Conservation (phyloP, 208 protist genomes). For the Endotrypanum monterogeii region DNA sequence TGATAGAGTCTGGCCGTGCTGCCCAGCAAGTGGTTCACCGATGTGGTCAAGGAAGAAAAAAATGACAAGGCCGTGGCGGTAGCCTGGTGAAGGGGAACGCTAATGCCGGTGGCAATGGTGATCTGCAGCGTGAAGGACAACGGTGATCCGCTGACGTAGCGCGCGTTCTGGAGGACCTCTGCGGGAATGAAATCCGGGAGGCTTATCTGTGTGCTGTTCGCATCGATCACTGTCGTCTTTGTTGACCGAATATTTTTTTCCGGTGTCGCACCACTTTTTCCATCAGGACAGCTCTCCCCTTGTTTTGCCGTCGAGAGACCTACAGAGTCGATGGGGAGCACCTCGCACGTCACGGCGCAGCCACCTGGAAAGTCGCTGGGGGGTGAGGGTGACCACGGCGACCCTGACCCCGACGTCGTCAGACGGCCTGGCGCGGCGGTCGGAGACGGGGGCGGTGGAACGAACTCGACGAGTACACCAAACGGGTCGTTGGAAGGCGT, state of each 20-base stretch:
- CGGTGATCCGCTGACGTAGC: constrained; percentile 37
- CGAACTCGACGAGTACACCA: constrained; percentile 68
- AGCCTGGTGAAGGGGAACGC: constrained; percentile 61
- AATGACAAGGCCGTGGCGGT: constrained; percentile 58
- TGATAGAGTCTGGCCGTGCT: constrained; percentile 43
- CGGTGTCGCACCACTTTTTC: background rate
- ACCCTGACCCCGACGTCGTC: background rate
- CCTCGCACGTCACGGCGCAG: constrained; percentile 47
- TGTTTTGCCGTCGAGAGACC: constrained; percentile 1
- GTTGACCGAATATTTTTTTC: constrained; percentile 28
- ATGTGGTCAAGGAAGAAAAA: constrained; percentile 56
- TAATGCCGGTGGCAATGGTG: constrained; percentile 64
- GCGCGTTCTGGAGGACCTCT: constrained; percentile 27
- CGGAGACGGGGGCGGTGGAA: constrained; percentile 44
- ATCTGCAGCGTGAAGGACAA: constrained; percentile 45
- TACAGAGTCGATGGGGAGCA: constrained; percentile 28
- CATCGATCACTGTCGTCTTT: constrained; percentile 31
- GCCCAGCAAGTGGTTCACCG: constrained; percentile 51
- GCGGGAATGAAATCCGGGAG: constrained; percentile 62
- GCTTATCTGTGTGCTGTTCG: constrained; percentile 36
- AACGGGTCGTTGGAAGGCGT: constrained; percentile 44
- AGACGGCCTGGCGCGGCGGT: background rate
- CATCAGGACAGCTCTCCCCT: background rate
- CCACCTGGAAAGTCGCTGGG: constrained; percentile 44
- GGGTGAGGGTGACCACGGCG: constrained; percentile 5